phyloP scores from a whole-genome alignment of 257 asterid genomes.

The Nemophila menziesii region DNA sequence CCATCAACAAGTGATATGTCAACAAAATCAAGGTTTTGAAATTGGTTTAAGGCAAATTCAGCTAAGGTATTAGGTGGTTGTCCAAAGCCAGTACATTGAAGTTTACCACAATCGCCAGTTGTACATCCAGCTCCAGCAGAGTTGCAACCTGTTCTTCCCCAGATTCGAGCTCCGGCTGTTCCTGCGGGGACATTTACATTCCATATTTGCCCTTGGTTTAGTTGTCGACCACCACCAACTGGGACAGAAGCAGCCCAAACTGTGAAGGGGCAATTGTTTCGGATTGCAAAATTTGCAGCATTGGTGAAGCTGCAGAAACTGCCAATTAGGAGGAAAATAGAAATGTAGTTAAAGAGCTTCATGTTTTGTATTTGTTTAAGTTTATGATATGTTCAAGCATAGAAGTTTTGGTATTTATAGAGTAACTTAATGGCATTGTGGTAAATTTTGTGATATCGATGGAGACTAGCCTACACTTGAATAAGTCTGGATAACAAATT shows the following conservation, averaged over 20 bases:
- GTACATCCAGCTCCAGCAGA: conserved; percentile 16
- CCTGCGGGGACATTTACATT: conserved; percentile 3
- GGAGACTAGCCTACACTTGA: too few relatives aligned
- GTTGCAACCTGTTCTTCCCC: conserved; percentile 27
- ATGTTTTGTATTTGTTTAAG: not conserved
- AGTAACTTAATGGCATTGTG: too few relatives aligned
- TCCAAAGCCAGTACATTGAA: conserved; percentile 34
- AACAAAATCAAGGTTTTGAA: conserved; percentile 29
- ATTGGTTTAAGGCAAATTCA: conserved; percentile 33
- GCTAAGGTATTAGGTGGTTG: conserved; percentile 51
- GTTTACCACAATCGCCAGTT: conserved; percentile 28
- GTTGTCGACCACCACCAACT: conserved; percentile 15
- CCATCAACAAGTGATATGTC: conserved; percentile 58
- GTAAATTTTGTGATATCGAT: too few relatives aligned
- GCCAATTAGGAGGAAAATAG: conserved; percentile 4
- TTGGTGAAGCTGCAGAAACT: conserved; percentile 4
- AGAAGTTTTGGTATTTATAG: not conserved
- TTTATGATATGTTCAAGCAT: not conserved
- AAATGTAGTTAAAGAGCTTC: conserved; percentile 1
- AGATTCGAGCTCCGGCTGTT: conserved; percentile 17
- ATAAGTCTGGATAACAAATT: too few relatives aligned
- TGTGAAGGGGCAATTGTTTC: conserved; percentile 24
- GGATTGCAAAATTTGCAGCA: conserved; percentile 14
- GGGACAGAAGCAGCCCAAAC: conserved; percentile 30
- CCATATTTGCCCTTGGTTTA: conserved; percentile 18